These are phyloP conservation scores for Tetracladium maxilliforme DNA, from an alignment of 2,329 filamentous ascomycete genomes.

Conservation along the genomic window DNA sequence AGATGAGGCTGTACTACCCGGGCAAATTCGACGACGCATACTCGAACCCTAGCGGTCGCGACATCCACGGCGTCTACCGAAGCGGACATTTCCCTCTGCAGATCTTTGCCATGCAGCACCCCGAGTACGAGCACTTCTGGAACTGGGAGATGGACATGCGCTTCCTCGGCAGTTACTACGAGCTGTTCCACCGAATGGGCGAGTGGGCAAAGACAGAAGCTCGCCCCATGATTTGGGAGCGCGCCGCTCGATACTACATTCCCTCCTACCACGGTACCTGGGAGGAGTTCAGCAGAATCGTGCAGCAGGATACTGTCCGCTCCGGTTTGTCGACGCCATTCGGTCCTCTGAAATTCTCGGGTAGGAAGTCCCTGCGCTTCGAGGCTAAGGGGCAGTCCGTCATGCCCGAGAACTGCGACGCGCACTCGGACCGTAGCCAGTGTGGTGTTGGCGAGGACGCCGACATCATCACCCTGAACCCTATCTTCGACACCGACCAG, in stretches of 20 bases:
- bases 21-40: constrained; percentile 57
- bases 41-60: constrained; percentile 36
- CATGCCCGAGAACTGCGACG: constrained; percentile 38
- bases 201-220: constrained; percentile 55
- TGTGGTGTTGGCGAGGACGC: constrained; percentile 61
- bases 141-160: constrained; percentile 60
- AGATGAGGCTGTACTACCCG: constrained; percentile 67
- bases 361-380: constrained; percentile 27
- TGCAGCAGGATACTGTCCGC: constrained; percentile 42
- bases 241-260: constrained; percentile 63
- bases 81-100: constrained; percentile 48
- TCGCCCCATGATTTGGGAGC: constrained; percentile 63
- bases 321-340: constrained; percentile 44
- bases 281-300: constrained; percentile 55
- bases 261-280: constrained; percentile 54
- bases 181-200: constrained; percentile 54
- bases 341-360: constrained; percentile 45
- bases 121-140: constrained; percentile 54
- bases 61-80: constrained; percentile 56
- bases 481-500: constrained; percentile 55
- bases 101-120: constrained; percentile 46
- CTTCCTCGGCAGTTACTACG: constrained; percentile 52
- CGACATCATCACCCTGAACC: constrained; percentile 65
- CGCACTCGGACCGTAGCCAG: constrained; percentile 29
- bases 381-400: constrained; percentile 34